Base-by-base conservation (phyloP, 208 protist species). In the Leishmania braziliensis region DNA sequence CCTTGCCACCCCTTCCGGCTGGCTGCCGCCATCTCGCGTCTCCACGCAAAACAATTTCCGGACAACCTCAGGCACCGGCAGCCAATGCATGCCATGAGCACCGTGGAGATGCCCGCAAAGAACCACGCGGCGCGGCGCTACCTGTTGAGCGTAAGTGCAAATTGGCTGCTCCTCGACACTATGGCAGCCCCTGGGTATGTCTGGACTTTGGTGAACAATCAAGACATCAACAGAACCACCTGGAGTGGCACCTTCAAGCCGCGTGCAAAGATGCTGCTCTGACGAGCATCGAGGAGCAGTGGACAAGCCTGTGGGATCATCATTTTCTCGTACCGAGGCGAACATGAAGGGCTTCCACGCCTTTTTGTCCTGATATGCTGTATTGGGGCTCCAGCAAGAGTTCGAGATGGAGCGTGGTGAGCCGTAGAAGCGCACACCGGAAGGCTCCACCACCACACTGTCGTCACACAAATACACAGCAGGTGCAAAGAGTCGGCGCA, bases 401-500 rank as follows among this genome's bases (percentile, higher is more conserved):
- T 95, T 95, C 16, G 88, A 48, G 33, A 84, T 78, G 66, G 88
- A 93, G 39, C 91, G 88, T 20, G 91, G 91, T n/a, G 86, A 91
- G 46, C 88, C 91, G 83, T 87, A 93, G 48, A 95, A 75, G 9
- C 89, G 89, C 65, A 95, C 79, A 26, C 86, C 89, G 33, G 69
- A 66, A 18, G 91, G 89, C 79, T 90, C 77, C 46, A 95, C 71
- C 10, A 91, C 72, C 18, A 74, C 82, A 78, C 87, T 86, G 46
- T 92, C 89, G 16, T 95, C 84, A 23, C 85, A 70, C 20, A 93
- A 79, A 54, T 95, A 95, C 20, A 93, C 53, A n/a, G 89, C 89
- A 1, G 91, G 91, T 5, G 69, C 75, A 9, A 90, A 88, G 72
- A 93, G 86, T 12, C 26, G 12, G 1, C 84, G 78, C 18, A 92